Conservation (phyloP, 805 yeast species). For the Barnettozyma sucrosica region DNA sequence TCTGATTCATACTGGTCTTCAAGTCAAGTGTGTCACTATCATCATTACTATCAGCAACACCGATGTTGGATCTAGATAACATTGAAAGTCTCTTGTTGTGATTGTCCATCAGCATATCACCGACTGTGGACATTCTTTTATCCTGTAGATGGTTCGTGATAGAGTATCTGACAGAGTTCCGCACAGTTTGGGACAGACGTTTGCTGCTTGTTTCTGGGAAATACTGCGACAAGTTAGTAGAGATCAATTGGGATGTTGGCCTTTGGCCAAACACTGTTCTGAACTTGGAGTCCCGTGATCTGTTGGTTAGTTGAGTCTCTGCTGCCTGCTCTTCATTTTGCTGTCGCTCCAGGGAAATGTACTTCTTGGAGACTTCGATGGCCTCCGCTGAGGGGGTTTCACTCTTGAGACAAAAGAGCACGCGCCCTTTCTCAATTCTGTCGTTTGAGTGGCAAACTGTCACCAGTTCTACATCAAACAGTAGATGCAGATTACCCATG, state of each 20-base stretch:
- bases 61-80: conserved; percentile 10
- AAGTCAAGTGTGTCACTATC: conserved; percentile 23
- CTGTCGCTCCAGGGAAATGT: conserved; percentile 22
- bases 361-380: conserved; percentile 46
- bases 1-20: conserved; percentile 27
- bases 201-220: conserved; percentile 78
- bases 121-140: conserved; percentile 44
- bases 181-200: conserved; percentile 70
- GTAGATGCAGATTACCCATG: conserved; percentile 35
- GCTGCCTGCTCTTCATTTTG: conserved; percentile 3
- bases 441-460: conserved; percentile 76
- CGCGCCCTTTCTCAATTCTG: conserved; percentile 62
- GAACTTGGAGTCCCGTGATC: conserved; percentile 21
- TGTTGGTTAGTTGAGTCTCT: conserved; percentile 9
- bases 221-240: conserved; percentile 82
- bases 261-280: conserved; percentile 70
- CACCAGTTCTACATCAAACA: conserved; percentile 76
- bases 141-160: conserved; percentile 28
- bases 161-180: conserved; percentile 80
- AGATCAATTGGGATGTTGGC: conserved; percentile 89
- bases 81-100: conserved; percentile 38
- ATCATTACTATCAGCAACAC: conserved; percentile 12
- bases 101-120: conserved; percentile 55
- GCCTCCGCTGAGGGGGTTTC: conserved; percentile 62
- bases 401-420: conserved; percentile 55